These are phyloP conservation scores for Omphalotus guepiniiformis DNA, from an alignment of 768 basidiomycete species.

Conservation along the genomic window DNA sequence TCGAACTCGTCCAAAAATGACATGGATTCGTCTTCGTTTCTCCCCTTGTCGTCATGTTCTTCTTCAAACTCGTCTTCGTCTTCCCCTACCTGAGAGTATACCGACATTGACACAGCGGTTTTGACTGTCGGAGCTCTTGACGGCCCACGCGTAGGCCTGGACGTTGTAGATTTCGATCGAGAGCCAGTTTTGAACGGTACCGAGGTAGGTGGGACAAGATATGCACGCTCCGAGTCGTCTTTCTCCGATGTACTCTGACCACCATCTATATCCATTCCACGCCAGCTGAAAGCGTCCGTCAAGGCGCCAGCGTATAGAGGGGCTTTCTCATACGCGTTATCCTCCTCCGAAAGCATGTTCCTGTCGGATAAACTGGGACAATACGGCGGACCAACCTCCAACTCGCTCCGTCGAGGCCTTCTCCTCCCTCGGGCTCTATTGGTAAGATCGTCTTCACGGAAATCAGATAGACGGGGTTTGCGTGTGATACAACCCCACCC, in stretches of 20 bases:
- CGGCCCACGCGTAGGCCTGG: background rate
- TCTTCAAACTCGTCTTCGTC: conserved; percentile 6
- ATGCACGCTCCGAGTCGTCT: background rate
- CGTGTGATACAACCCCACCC: conserved; percentile 14
- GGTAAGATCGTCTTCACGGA: background rate
- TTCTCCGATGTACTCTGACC: background rate
- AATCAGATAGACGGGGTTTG: conserved; percentile 7
- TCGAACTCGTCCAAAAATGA: conserved; percentile 13
- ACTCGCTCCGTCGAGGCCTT: conserved; percentile 4
- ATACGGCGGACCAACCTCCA: conserved; percentile 14
- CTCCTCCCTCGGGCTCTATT: background rate
- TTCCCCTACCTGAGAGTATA: conserved; percentile 14
- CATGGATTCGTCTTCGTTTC: background rate
- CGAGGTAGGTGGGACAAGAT: background rate
- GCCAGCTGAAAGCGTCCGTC: background rate
- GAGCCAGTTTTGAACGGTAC: background rate
- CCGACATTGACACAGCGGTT: conserved; percentile 10
- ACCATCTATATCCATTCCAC: background rate
- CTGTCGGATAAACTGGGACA: conserved; percentile 5
- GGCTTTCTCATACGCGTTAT: background rate
- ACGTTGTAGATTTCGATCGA: background rate
- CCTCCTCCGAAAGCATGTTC: background rate
- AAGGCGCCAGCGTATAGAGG: background rate
- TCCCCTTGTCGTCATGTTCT: background rate
- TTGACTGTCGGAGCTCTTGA: conserved; percentile 7